A percentile compares a stretch with the other conserved stretches of the same genome.
phyloP scores from a whole-genome alignment of 139 green algal species.

The Diplosphaera chodatii region DNA sequence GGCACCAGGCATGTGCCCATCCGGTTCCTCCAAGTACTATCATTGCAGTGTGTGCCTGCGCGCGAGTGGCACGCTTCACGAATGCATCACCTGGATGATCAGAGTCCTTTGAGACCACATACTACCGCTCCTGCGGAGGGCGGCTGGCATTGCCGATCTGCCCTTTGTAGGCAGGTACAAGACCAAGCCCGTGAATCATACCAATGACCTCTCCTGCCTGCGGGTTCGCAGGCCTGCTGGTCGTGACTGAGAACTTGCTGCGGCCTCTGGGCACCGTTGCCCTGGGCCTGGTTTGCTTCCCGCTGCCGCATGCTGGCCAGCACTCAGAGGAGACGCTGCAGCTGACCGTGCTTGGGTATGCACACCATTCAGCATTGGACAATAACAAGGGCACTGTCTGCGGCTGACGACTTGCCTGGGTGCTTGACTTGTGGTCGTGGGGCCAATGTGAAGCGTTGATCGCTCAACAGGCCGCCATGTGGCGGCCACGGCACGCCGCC shows the following conservation, averaged over 20 bases:
- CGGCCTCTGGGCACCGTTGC: no score
- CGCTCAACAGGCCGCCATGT: no score
- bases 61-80: not conserved
- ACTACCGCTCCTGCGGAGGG: not conserved
- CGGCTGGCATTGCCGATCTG: not conserved
- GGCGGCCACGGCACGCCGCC: no score
- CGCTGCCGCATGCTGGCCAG: not conserved
- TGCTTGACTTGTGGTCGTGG: no score
- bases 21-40: no score
- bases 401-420: no score
- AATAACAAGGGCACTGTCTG: not conserved
- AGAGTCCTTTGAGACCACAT: not conserved
- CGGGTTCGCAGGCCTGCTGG: not conserved
- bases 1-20: not conserved
- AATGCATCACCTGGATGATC: not conserved
- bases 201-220: not conserved
- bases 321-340: not conserved
- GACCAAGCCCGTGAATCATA: not conserved
- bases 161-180: not conserved
- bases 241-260: not conserved
- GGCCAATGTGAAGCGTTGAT: no score
- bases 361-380: not conserved
- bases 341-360: not conserved
- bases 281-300: not conserved
- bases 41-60: no score